Percentiles rank a stretch among this genome's conserved stretches.
Evolutionary conservation across 192 early-diverging fungal genomes (phyloP).

Genomic region (Lobosporangium transversale): DNA sequence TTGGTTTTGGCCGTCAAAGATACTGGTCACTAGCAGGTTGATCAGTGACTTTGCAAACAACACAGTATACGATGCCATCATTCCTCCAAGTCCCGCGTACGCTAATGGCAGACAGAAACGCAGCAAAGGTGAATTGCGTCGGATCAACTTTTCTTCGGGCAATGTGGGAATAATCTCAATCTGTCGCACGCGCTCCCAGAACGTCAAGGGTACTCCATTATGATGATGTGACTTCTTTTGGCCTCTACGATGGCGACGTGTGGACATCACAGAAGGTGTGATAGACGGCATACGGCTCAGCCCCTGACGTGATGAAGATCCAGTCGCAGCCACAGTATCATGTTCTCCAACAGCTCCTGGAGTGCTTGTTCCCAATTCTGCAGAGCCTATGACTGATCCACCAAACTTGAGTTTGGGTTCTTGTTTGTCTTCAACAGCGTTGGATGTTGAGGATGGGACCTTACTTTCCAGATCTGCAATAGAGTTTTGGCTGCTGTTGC

Average conservation of each 20-base stretch:
- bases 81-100: constrained; percentile 78
- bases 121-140: constrained; percentile 56
- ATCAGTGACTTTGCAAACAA: constrained; percentile 87
- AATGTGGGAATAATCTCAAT: constrained; percentile 55
- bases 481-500: too few species aligned
- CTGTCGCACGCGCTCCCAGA: constrained; percentile 20
- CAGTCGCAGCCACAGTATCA: neutral
- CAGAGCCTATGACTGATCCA: constrained; percentile 1
- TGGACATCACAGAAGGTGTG: constrained; percentile 6
- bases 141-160: constrained; percentile 56
- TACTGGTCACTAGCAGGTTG: constrained; percentile 71
- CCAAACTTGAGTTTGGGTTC: constrained; percentile 28
- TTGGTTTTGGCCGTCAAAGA: constrained; percentile 79
- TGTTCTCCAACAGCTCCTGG: neutral
- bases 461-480: constrained; percentile 13
- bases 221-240: too few species aligned
- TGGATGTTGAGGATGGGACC: neutral
- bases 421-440: neutral
- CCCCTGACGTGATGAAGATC: constrained; percentile 3
- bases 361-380: neutral
- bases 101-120: constrained; percentile 72
- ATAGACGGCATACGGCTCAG: constrained; percentile 8
- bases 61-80: constrained; percentile 81
- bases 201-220: neutral
- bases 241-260: constrained; percentile 6